phyloP scores from a whole-genome alignment of 2,329 filamentous ascomycete genomes.

The Trichophyton rubrum region DNA sequence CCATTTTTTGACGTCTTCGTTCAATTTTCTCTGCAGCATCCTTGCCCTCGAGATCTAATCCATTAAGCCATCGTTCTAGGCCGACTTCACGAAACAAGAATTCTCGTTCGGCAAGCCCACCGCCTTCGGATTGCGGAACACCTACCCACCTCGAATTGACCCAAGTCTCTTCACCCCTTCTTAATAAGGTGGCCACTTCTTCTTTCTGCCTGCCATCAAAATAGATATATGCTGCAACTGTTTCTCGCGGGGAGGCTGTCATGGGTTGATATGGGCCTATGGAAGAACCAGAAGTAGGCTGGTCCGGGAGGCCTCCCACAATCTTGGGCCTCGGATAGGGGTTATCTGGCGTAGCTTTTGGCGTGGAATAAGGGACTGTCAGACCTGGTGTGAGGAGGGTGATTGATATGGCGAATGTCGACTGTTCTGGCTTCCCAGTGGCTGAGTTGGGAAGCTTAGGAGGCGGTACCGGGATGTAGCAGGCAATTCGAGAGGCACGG shows the following conservation, averaged over 20 bases:
- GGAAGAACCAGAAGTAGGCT: conserved; percentile 36
- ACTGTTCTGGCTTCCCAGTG: conserved; percentile 71
- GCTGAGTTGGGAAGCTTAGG: conserved; percentile 60
- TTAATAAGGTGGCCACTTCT: conserved; percentile 84
- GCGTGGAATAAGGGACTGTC: conserved; percentile 82
- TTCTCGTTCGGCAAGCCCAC: conserved; percentile 87
- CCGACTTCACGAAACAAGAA: conserved; percentile 96
- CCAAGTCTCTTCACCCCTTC: conserved; percentile 95
- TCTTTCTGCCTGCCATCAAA: conserved; percentile 93
- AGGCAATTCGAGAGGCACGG: conserved; percentile 80
- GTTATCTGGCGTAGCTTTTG: conserved; percentile 62
- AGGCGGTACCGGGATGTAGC: conserved; percentile 90
- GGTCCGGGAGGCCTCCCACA: conserved; percentile 55
- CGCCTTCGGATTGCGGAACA: conserved; percentile 78
- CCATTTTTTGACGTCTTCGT: conserved; percentile 53
- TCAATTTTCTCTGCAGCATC: conserved; percentile 73
- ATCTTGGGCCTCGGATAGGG: conserved; percentile 71
- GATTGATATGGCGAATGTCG: conserved; percentile 96
- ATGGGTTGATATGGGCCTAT: conserved; percentile 81
- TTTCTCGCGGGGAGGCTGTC: conserved; percentile 88
- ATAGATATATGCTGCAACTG: conserved; percentile 96
- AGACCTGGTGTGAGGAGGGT: conserved; percentile 82
- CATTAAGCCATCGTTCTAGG: conserved; percentile 90
- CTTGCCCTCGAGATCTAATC: conserved; percentile 84
- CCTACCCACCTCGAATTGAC: conserved; percentile 98